These are phyloP conservation scores for Kazachstania viticola DNA, from an alignment of 805 yeast species.

Conservation along the genomic window DNA sequence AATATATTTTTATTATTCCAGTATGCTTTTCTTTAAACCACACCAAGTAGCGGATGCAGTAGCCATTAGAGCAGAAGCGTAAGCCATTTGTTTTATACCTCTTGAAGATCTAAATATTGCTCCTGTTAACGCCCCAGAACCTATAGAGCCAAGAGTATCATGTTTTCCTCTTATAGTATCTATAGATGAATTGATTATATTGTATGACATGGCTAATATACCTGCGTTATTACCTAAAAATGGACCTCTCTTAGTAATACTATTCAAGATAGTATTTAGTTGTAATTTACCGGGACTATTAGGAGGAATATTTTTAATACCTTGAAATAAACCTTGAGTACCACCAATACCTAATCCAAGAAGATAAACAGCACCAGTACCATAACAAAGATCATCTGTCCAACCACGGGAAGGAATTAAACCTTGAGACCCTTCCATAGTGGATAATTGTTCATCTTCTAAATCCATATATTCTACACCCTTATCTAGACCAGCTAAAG, in stretches of 20 bases:
- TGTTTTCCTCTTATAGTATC: constrained; percentile 81
- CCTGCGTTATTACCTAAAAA: constrained; percentile 92
- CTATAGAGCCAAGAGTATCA: constrained; percentile 73
- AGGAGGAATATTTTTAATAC: constrained; percentile 64
- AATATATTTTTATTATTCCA: neutral
- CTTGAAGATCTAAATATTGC: constrained; percentile 79
- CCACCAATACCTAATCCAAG: constrained; percentile 87
- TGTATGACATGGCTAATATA: constrained; percentile 81
- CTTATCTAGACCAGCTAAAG: constrained; percentile 82
- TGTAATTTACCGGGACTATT: constrained; percentile 70
- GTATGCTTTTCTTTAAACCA: constrained; percentile 43
- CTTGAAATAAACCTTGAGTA: constrained; percentile 76
- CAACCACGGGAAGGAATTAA: constrained; percentile 93
- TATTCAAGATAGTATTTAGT: constrained; percentile 81
- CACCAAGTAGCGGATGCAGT: constrained; percentile 90
- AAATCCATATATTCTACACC: constrained; percentile 84
- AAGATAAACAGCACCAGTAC: constrained; percentile 89
- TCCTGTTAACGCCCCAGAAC: constrained; percentile 86
- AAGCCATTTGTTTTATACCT: constrained; percentile 81
- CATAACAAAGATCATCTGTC: constrained; percentile 95
- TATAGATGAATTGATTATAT: constrained; percentile 66
- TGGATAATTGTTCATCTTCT: constrained; percentile 67
- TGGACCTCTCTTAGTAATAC: constrained; percentile 92
- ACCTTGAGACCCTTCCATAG: constrained; percentile 83
- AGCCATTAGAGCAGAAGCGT: constrained; percentile 76